phyloP scores from a whole-genome alignment of 495 filamentous ascomycete genomes.

The Cairneyella variabilis region DNA sequence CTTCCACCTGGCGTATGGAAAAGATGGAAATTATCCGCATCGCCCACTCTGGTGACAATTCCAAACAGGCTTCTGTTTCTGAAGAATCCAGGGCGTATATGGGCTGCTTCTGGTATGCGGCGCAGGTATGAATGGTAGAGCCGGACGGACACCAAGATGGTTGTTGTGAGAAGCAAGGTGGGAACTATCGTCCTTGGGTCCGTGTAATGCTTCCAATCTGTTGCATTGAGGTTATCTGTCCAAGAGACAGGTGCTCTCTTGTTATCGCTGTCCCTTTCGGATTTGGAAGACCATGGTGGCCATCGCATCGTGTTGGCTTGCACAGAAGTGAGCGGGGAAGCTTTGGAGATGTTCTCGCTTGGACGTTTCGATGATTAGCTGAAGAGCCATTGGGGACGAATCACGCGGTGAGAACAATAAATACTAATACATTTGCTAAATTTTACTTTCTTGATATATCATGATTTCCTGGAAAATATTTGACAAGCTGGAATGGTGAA shows the following conservation, averaged over 20 bases:
- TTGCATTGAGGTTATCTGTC: conserved; percentile 46
- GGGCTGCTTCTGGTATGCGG: conserved; percentile 68
- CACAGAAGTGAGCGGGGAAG: no score
- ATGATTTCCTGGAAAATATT: no score
- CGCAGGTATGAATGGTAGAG: conserved; percentile 74
- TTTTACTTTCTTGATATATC: no score
- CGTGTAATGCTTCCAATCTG: conserved; percentile 65
- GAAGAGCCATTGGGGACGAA: no score
- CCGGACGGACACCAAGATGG: conserved; percentile 53
- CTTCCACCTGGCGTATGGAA: conserved; percentile 92
- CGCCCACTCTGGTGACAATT: conserved; percentile 86
- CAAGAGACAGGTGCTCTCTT: conserved; percentile 41
- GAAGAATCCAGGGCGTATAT: conserved; percentile 67
- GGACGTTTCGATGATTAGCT: not conserved
- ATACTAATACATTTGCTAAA: no score
- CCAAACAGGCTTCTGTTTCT: conserved; percentile 74
- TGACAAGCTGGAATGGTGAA: no score
- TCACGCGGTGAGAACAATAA: no score
- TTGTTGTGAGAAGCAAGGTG: conserved; percentile 64
- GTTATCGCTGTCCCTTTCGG: conserved; percentile 17
- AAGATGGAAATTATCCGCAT: conserved; percentile 90
- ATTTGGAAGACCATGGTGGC: conserved; percentile 23
- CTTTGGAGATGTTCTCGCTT: not conserved
- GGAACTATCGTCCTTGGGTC: conserved; percentile 63
- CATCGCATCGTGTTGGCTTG: conserved; percentile 28